phyloP scores from a whole-genome alignment of 306 rosid genomes.

The Fragaria ananassa region DNA sequence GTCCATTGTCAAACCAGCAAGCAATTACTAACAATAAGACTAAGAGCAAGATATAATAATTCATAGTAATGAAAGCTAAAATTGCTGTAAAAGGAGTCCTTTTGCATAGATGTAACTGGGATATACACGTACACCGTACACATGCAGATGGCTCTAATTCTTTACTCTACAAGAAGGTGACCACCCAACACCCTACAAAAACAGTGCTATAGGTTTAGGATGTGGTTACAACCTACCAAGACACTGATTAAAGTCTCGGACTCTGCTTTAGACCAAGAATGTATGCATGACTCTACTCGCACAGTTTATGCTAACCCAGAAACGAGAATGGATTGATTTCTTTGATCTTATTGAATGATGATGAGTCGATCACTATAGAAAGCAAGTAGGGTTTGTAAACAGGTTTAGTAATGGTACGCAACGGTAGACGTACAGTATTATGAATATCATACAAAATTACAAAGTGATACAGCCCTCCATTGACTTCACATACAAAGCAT shows the following conservation, averaged over 20 bases:
- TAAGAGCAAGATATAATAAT: neutral
- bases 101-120: neutral
- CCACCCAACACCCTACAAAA: constrained; percentile 10
- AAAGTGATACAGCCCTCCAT: neutral
- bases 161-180: constrained; percentile 8
- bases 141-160: neutral
- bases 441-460: too few species aligned
- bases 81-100: neutral
- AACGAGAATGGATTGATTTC: too few species aligned
- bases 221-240: too few species aligned
- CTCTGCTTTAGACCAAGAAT: constrained; percentile 13
- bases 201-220: neutral
- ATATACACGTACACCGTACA: neutral
- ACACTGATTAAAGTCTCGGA: too few species aligned
- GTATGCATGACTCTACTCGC: neutral
- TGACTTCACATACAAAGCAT: neutral
- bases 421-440: too few species aligned
- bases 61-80: neutral
- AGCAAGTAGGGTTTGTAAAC: neutral
- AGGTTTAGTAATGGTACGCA: too few species aligned
- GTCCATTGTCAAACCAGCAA: neutral
- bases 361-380: neutral
- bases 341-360: too few species aligned
- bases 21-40: neutral
- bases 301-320: too few species aligned